Evolutionary conservation across 1,284 basidiomycete genomes (phyloP), one percentile per base, ranked within the genome.

Genomic region (Flammula alnicola): DNA sequence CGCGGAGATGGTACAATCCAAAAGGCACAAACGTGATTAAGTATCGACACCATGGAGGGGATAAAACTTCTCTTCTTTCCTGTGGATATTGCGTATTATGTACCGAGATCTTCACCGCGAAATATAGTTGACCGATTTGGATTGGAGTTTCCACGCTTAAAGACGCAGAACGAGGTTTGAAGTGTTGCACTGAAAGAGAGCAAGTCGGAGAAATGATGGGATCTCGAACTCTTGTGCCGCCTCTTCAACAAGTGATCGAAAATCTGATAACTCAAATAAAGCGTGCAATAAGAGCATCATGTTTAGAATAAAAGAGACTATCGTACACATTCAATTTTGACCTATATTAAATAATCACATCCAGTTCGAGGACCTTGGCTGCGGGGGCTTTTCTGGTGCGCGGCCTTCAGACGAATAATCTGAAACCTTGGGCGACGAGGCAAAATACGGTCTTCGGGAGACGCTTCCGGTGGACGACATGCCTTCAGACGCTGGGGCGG

Each of bases 1-100:
- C 3, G 47, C 60, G 35, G 49, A 60, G 3, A 67, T 73, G 71
- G 57, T 63, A n/a, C 30, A 12, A 7, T 22, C 22, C 40, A 31
- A 5, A 35, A 52, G 25, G 20, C n/a, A n/a, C n/a, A n/a, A n/a
- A n/a, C n/a, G n/a, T n/a, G n/a, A n/a, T n/a, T n/a, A n/a, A n/a
- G n/a, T n/a, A n/a, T n/a, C n/a, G n/a, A n/a, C n/a, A n/a, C n/a
- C n/a, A n/a, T n/a, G n/a, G n/a, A n/a, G n/a, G n/a, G n/a, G n/a
- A n/a, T n/a, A n/a, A n/a, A n/a, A n/a, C n/a, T n/a, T n/a, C n/a
- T n/a, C n/a, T n/a, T n/a, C n/a, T n/a, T n/a, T n/a, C n/a, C n/a
- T n/a, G n/a, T n/a, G n/a, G n/a, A n/a, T n/a, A n/a, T n/a, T n/a
- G n/a, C n/a, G n/a, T n/a, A n/a, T n/a, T n/a, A n/a, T n/a, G n/a